phyloP scores from a whole-genome alignment of 306 rosid species.

The Prinsepia uniflora region DNA sequence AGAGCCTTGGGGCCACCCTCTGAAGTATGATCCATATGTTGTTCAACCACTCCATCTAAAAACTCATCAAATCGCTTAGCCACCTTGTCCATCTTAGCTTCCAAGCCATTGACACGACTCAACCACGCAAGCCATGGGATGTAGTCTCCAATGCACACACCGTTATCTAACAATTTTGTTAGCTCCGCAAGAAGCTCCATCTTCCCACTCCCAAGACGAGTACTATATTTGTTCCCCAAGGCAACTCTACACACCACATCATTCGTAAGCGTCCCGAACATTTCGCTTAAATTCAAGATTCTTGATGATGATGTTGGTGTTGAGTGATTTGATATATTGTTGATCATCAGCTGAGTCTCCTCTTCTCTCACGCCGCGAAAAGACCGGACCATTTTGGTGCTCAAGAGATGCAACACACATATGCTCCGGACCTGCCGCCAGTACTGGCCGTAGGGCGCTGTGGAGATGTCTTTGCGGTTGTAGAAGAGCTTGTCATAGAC shows the following conservation, averaged over 20 bases:
- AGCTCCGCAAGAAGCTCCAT: slow-evolving; percentile 20
- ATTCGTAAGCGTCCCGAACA: slow-evolving; percentile 24
- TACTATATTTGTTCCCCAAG: slow-evolving; percentile 42
- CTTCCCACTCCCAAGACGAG: neutral
- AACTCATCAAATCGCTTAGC: slow-evolving; percentile 40
- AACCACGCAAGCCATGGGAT: slow-evolving; percentile 53
- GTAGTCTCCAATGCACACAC: slow-evolving; percentile 35
- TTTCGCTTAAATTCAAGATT: slow-evolving; percentile 34
- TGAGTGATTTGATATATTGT: slow-evolving; percentile 21
- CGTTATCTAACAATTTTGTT: slow-evolving; percentile 23
- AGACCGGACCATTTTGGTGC: slow-evolving; percentile 35
- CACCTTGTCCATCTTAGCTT: slow-evolving; percentile 26
- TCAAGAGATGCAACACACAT: slow-evolving; percentile 25
- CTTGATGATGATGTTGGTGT: neutral
- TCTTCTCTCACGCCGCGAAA: slow-evolving; percentile 28
- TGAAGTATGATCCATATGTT: slow-evolving; percentile 22
- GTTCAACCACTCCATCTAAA: slow-evolving; percentile 39
- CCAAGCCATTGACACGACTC: slow-evolving; percentile 30
- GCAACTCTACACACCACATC: slow-evolving; percentile 41
- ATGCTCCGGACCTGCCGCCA: slow-evolving; percentile 38
- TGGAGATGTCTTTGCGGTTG: slow-evolving; percentile 28
- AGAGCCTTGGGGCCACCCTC: slow-evolving; percentile 18
- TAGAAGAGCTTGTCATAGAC: slow-evolving; percentile 21
- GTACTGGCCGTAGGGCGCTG: slow-evolving; percentile 39
- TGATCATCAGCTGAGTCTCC: slow-evolving; percentile 18